Conservation (phyloP, 2,329 filamentous ascomycete species). For the Rutstroemia sp. region DNA sequence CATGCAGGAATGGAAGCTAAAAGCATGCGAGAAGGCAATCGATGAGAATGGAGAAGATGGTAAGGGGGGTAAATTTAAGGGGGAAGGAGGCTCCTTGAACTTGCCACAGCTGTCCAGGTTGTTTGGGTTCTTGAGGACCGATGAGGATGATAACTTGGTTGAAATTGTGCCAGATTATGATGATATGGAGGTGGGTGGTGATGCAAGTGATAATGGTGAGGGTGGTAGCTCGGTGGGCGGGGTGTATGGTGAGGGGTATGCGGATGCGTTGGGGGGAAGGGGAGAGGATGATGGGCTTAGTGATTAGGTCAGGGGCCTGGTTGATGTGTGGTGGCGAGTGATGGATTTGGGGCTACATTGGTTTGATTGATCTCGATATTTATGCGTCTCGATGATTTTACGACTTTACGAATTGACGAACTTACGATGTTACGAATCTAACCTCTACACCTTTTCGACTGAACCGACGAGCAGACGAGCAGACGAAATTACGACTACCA, state of each 20-base stretch:
- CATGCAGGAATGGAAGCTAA: conserved; percentile 50
- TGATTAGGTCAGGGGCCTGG: too few species aligned
- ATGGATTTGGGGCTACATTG: too few species aligned
- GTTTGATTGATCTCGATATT: too few species aligned
- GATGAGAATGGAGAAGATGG: conserved; percentile 12
- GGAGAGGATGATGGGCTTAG: neutral
- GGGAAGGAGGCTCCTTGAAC: conserved; percentile 17
- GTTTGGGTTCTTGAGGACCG: conserved; percentile 36
- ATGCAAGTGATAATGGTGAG: conserved; percentile 22
- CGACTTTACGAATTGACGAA: too few species aligned
- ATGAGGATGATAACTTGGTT: conserved; percentile 29
- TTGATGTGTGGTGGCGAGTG: too few species aligned
- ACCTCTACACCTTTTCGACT: too few species aligned
- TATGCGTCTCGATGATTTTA: too few species aligned
- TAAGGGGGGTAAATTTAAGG: neutral
- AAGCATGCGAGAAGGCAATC: conserved; percentile 33
- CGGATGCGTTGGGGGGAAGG: neutral
- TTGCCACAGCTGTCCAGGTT: conserved; percentile 37
- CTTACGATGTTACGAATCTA: too few species aligned
- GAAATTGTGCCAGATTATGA: conserved; percentile 6
- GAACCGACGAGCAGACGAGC: too few species aligned
- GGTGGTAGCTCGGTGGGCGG: neutral
- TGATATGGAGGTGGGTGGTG: conserved; percentile 48
- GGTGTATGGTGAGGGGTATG: neutral
- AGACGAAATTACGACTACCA: too few species aligned